Conservation (phyloP, 768 basidiomycete genomes). For the Leccinum subtestaceum region DNA sequence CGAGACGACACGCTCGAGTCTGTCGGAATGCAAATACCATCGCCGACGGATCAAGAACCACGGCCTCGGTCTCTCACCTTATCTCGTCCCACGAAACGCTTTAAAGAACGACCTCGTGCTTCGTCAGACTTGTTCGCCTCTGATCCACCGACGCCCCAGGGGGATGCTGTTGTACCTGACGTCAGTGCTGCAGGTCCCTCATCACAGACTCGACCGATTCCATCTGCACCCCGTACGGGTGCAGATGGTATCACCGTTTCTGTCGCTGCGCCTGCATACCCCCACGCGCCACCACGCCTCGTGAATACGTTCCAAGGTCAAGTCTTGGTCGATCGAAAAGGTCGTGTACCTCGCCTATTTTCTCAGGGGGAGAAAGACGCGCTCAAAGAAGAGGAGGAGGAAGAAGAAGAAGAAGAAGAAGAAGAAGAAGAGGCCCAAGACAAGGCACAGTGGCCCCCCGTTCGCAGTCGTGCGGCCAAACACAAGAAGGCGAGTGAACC, state of each 20-base stretch:
- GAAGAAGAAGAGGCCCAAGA: background rate
- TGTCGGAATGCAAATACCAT: background rate
- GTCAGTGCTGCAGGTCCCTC: background rate
- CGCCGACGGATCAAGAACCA: background rate
- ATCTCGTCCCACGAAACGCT: constrained; percentile 2
- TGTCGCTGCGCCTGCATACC: background rate
- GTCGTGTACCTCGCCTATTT: constrained; percentile 11
- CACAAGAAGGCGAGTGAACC: background rate
- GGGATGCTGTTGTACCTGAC: background rate
- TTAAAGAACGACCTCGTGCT: constrained; percentile 8
- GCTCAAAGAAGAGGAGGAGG: background rate
- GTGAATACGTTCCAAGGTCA: constrained; percentile 17
- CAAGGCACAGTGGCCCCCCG: constrained; percentile 12
- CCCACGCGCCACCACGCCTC: constrained; percentile 23
- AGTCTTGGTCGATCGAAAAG: constrained; percentile 20
- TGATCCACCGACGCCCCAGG: constrained; percentile 11
- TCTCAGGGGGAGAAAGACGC: background rate
- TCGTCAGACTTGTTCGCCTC: constrained; percentile 20
- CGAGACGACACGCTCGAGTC: constrained; percentile 1
- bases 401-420: too few species aligned
- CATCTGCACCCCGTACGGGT: background rate
- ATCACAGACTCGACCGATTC: background rate
- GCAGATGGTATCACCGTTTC: background rate
- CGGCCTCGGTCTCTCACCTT: background rate
- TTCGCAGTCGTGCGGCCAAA: constrained; percentile 6